A percentile compares a stretch with the other conserved stretches of the same genome.
Conservation (phyloP, 768 basidiomycete genomes). For the Strobilomyces echinocephalus region DNA sequence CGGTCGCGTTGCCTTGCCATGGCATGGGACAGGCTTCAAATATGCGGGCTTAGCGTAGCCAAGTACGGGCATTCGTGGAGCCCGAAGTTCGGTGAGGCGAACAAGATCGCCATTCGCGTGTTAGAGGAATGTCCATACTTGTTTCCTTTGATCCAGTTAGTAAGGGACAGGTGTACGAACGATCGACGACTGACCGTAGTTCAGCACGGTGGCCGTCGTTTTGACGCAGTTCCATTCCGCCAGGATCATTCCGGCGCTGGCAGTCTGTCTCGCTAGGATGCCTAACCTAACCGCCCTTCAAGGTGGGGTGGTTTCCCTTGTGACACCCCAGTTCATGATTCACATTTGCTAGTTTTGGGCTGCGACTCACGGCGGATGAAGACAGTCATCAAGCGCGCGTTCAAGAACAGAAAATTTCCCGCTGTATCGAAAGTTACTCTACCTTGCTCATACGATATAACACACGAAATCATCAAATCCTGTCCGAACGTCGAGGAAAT, state of each 20-base stretch:
- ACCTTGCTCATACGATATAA: too few relatives aligned
- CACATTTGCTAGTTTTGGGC: constrained; percentile 2
- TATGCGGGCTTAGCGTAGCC: neutral
- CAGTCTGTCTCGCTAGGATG: neutral
- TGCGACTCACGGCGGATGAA: neutral
- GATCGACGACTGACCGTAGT: neutral
- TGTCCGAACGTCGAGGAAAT: too few relatives aligned
- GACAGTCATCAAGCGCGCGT: constrained; percentile 2
- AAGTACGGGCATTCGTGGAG: too few relatives aligned
- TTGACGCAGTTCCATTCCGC: neutral
- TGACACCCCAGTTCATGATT: neutral
- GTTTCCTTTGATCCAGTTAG: constrained; percentile 1
- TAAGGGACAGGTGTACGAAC: neutral
- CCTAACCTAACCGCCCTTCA: constrained; percentile 10
- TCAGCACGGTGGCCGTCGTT: neutral
- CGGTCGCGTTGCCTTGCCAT: too few relatives aligned
- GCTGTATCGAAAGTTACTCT: constrained; percentile 1
- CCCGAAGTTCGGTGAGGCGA: neutral
- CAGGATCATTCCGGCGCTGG: neutral
- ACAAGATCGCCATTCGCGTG: neutral
- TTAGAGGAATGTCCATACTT: neutral
- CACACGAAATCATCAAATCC: too few relatives aligned
- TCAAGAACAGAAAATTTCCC: constrained; percentile 9
- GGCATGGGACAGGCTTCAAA: constrained; percentile 4
- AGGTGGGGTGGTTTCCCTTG: neutral